Conservation (phyloP, 768 basidiomycete genomes). For the Lanmaoa rubissima region DNA sequence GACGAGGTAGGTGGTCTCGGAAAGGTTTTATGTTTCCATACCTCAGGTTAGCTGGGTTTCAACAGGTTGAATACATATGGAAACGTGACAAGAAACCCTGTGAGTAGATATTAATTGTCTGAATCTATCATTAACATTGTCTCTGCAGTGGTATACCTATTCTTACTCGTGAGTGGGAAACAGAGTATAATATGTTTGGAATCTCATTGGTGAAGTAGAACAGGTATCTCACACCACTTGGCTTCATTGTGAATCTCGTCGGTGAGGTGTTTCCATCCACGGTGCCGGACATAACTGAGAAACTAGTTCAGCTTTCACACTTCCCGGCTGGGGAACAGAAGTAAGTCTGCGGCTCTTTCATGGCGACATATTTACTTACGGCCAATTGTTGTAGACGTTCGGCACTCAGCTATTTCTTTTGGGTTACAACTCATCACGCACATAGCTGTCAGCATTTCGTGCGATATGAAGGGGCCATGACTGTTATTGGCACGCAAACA, state of each 20-base stretch:
- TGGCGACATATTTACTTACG: neutral
- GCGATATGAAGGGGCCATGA: conserved; percentile 49
- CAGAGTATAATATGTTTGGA: neutral
- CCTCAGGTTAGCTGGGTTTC: neutral
- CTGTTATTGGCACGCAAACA: conserved; percentile 39
- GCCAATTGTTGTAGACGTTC: conserved; percentile 11
- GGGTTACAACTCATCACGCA: neutral
- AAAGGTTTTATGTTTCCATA: neutral
- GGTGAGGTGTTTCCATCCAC: conserved; percentile 20
- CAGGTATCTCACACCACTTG: conserved; percentile 61
- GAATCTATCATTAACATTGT: neutral
- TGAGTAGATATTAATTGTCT: conserved; percentile 18
- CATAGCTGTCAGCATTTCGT: conserved; percentile 47
- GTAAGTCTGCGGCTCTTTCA: conserved; percentile 5
- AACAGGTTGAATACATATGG: conserved; percentile 39
- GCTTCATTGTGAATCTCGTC: conserved; percentile 55
- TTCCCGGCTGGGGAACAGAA: conserved; percentile 12
- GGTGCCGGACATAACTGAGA: neutral
- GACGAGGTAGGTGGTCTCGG: conserved; percentile 33
- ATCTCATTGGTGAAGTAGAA: conserved; percentile 40
- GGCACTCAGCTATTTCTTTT: neutral
- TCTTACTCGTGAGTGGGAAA: conserved; percentile 34
- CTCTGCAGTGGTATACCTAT: conserved; percentile 34
- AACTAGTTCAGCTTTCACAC: conserved; percentile 13
- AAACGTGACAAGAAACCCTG: conserved; percentile 34